These are phyloP conservation scores for Auriculariales sp. DNA, from an alignment of 768 basidiomycete species.

Conservation along the genomic window DNA sequence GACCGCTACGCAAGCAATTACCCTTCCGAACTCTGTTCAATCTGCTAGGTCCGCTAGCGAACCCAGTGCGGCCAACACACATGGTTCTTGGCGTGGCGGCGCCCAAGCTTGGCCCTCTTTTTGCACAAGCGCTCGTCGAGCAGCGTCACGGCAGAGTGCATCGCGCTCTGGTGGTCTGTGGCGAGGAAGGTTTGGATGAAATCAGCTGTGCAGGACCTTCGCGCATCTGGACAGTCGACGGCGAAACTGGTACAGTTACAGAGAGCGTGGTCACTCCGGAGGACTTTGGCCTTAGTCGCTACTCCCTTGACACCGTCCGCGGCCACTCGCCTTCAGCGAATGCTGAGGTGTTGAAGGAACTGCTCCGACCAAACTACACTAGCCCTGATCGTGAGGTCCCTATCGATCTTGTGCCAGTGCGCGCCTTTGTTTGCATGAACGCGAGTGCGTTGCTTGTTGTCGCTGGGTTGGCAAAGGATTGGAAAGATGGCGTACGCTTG, in stretches of 20 bases:
- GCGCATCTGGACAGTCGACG: constrained; percentile 64
- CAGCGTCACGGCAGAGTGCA: constrained; percentile 51
- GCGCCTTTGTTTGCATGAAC: constrained; percentile 85
- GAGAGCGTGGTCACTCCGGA: constrained; percentile 48
- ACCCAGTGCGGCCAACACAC: constrained; percentile 71
- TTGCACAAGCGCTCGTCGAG: constrained; percentile 47
- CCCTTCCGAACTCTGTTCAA: constrained; percentile 98
- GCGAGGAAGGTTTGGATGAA: constrained; percentile 83
- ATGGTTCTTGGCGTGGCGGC: constrained; percentile 90
- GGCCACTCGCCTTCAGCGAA: constrained; percentile 73
- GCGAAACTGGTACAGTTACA: constrained; percentile 41
- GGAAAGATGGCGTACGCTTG: constrained; percentile 51
- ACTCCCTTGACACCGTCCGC: constrained; percentile 54
- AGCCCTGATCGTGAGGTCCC: constrained; percentile 30
- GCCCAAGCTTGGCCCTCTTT: constrained; percentile 63
- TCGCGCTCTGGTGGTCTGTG: constrained; percentile 86
- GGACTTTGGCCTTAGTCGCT: constrained; percentile 56
- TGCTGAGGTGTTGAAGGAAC: constrained; percentile 48
- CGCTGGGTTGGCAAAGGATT: constrained; percentile 58
- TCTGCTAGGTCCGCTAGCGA: constrained; percentile 83
- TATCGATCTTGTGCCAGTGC: constrained; percentile 40
- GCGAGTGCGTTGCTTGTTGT: constrained; percentile 79
- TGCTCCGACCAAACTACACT: constrained; percentile 40
- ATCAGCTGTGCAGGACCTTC: constrained; percentile 90
- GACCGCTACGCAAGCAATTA: constrained; percentile 70